These are phyloP conservation scores for Nitzschia sp. DNA, from an alignment of 108 stramenopile genomes.

Conservation along the genomic window DNA sequence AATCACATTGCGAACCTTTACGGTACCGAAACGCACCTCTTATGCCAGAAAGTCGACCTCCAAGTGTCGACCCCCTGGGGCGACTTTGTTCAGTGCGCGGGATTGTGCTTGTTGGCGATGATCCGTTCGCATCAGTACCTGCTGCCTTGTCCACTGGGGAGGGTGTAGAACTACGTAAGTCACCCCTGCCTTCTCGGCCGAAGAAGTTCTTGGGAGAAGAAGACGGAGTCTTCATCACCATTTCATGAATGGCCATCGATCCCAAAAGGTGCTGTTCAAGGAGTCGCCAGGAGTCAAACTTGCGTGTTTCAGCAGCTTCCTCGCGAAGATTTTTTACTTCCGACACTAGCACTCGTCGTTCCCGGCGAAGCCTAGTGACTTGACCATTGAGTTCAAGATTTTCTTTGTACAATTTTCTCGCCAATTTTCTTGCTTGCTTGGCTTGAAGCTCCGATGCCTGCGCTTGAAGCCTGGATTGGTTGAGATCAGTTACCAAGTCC, in stretches of 20 bases:
- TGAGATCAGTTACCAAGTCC: conserved; percentile 1
- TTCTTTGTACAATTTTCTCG: conserved; percentile 10
- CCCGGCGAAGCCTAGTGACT: conserved; percentile 6
- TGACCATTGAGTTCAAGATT: conserved; percentile 14
- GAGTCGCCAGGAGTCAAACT: conserved; percentile 25
- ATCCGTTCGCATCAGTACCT: no score
- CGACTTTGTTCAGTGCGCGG: no score
- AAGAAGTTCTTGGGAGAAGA: no score
- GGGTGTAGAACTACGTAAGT: no score
- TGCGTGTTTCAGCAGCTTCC: not conserved
- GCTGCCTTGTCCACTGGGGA: no score
- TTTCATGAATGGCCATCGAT: conserved; percentile 26
- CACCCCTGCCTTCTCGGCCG: not conserved
- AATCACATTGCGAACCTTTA: no score
- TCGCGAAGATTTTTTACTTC: conserved; percentile 22
- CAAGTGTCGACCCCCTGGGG: no score
- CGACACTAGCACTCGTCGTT: conserved; percentile 13
- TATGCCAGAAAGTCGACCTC: no score
- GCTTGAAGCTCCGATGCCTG: not conserved
- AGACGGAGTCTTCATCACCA: conserved; percentile 12
- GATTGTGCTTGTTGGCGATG: no score
- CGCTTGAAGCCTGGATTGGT: conserved; percentile 8
- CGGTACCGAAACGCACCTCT: no score
- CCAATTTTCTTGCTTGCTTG: conserved; percentile 2
- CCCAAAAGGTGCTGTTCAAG: conserved; percentile 6